Percentiles rank a stretch among this genome's conserved stretches.
phyloP scores from a whole-genome alignment of 345 rosid genomes.

The Eucalyptus globulus region DNA sequence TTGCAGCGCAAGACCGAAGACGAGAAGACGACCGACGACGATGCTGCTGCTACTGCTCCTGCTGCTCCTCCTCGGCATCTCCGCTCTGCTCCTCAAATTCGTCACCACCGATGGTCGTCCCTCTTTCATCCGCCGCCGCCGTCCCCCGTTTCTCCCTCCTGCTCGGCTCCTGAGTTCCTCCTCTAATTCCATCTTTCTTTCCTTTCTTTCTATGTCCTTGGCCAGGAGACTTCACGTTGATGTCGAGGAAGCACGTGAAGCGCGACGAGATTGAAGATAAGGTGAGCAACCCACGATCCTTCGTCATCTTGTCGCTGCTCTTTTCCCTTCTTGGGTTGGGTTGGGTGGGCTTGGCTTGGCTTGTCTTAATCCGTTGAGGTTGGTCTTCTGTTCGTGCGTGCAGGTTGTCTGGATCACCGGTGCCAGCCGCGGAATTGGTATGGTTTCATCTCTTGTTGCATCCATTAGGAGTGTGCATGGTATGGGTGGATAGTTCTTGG shows the following conservation, averaged over 20 bases:
- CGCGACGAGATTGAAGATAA: slow-evolving; percentile 73
- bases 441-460: background rate
- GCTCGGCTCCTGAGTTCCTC: background rate
- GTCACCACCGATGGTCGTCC: slow-evolving; percentile 45
- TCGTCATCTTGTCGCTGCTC: background rate
- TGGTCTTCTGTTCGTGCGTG: background rate
- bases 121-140: background rate
- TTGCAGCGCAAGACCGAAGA: background rate
- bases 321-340: background rate
- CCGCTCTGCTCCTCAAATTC: slow-evolving; percentile 31
- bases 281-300: slow-evolving; percentile 7
- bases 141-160: background rate
- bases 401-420: slow-evolving; percentile 97
- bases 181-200: background rate
- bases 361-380: background rate
- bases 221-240: slow-evolving; percentile 67
- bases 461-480: too few relatives aligned
- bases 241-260: slow-evolving; percentile 58
- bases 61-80: background rate
- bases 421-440: slow-evolving; percentile 97
- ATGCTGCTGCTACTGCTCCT: background rate
- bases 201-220: background rate
- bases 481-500: accelerated
- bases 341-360: background rate
- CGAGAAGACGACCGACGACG: background rate